These are phyloP conservation scores for Bonia amplexicaulis DNA, from an alignment of 176 grass and related monocot species.

Conservation along the genomic window DNA sequence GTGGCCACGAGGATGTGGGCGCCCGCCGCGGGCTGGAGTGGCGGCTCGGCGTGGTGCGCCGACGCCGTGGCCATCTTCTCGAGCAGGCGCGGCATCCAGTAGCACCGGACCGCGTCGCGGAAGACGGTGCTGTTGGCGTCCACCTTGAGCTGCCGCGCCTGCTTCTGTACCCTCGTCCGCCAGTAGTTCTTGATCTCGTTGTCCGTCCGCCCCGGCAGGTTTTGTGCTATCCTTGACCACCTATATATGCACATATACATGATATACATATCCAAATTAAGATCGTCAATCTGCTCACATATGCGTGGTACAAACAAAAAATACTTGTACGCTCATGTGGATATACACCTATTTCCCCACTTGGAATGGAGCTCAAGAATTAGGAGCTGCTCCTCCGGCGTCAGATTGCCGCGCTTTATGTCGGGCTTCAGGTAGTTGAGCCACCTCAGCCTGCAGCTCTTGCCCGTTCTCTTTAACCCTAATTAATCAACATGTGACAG, in stretches of 20 bases:
- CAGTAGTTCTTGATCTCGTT: conserved; percentile 99
- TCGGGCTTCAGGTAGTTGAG: conserved; percentile 90
- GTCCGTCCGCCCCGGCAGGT: conserved; percentile 75
- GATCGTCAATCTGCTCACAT: neutral
- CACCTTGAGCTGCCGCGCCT: conserved; percentile 85
- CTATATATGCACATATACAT: conserved; percentile 11
- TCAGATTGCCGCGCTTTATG: conserved; percentile 79
- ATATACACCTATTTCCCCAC: conserved; percentile 70
- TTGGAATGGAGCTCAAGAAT: conserved; percentile 94
- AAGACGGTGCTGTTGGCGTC: conserved; percentile 89
- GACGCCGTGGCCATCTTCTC: conserved; percentile 58
- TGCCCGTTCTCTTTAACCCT: conserved; percentile 92
- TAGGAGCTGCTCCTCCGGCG: conserved; percentile 81
- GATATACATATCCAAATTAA: neutral
- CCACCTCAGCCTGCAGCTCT: conserved; percentile 87
- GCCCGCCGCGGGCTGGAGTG: neutral
- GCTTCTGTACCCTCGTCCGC: conserved; percentile 88
- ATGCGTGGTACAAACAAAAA: neutral
- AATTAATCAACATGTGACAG: neutral
- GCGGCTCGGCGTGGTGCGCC: neutral
- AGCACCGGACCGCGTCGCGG: conserved; percentile 77
- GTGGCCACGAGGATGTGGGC: neutral
- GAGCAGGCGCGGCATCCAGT: conserved; percentile 87
- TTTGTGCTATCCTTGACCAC: conserved; percentile 89
- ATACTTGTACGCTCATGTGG: neutral